Evolutionary conservation across 2,329 filamentous ascomycete species (phyloP).

Genomic region (Dothideomycetes sp.): DNA sequence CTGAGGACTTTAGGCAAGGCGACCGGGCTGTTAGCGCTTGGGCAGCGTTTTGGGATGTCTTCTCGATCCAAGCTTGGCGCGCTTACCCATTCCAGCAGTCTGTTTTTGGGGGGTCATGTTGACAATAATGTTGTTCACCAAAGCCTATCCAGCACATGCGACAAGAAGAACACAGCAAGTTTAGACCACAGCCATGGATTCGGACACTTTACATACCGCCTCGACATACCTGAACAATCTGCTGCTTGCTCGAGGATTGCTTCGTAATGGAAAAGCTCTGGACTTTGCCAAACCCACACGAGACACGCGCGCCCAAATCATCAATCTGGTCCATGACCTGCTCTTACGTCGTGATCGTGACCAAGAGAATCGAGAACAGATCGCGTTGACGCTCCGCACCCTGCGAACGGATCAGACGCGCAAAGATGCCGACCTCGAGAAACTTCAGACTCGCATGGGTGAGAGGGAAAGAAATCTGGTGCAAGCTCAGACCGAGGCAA

Average conservation of each 20-base stretch:
- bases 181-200: conserved; percentile 25
- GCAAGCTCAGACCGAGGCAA: conserved; percentile 64
- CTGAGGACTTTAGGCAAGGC: too few species aligned
- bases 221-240: conserved; percentile 56
- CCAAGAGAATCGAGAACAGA: conserved; percentile 73
- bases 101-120: conserved; percentile 5
- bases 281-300: conserved; percentile 64
- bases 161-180: neutral
- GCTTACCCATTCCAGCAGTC: conserved; percentile 2
- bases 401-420: conserved; percentile 66
- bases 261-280: conserved; percentile 58
- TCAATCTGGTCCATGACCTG: conserved; percentile 88
- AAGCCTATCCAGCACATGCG: neutral
- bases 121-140: conserved; percentile 1
- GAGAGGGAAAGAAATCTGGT: conserved; percentile 57
- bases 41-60: too few species aligned
- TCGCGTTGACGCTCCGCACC: conserved; percentile 66
- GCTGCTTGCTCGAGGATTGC: conserved; percentile 50
- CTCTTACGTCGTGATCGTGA: conserved; percentile 88
- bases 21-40: too few species aligned
- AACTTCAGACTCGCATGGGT: conserved; percentile 24
- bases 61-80: neutral
- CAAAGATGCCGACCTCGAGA: conserved; percentile 52
- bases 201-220: conserved; percentile 47
- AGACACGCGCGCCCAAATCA: conserved; percentile 72